A percentile compares a stretch with the other conserved stretches of the same genome.
Evolutionary conservation across 148 eudicot species (phyloP).

Genomic region (Rhododendron griersonianum): DNA sequence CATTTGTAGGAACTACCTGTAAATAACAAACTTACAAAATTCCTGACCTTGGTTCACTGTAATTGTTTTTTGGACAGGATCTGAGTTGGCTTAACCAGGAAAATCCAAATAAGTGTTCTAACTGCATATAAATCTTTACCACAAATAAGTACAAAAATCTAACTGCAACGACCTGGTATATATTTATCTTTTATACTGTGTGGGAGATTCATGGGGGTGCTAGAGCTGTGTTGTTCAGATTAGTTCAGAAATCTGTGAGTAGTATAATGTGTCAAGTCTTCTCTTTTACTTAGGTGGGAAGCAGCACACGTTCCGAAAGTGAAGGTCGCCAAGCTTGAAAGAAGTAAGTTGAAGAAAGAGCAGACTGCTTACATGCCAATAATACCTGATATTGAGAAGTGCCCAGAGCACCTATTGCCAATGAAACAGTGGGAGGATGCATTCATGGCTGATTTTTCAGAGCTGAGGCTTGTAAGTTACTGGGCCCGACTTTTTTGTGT

Average conservation of each 20-base stretch:
- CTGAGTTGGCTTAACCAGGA: too few species aligned
- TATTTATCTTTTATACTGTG: too few species aligned
- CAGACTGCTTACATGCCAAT: slow-evolving; percentile 86
- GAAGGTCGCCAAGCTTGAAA: slow-evolving; percentile 59
- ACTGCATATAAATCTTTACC: neutral
- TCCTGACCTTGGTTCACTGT: neutral
- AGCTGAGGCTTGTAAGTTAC: slow-evolving; percentile 62
- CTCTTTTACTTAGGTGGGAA: slow-evolving; percentile 67
- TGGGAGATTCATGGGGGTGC: neutral
- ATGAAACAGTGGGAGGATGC: slow-evolving; percentile 73
- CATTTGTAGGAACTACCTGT: neutral
- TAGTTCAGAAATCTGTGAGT: neutral
- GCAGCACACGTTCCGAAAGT: slow-evolving; percentile 76
- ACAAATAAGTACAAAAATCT: neutral
- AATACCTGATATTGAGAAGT: slow-evolving; percentile 75
- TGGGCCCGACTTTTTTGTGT: neutral
- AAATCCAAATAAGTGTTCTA: too few species aligned
- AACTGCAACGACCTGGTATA: neutral
- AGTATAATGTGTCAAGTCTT: neutral
- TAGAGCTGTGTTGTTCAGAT: neutral
- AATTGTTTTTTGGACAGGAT: neutral
- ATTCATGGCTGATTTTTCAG: slow-evolving; percentile 68
- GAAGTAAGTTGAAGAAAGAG: slow-evolving; percentile 42
- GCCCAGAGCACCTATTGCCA: slow-evolving; percentile 71
- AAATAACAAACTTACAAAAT: neutral